These are phyloP conservation scores for Chaetomium olivaceum DNA, from an alignment of 2,329 filamentous ascomycete species.

Conservation along the genomic window DNA sequence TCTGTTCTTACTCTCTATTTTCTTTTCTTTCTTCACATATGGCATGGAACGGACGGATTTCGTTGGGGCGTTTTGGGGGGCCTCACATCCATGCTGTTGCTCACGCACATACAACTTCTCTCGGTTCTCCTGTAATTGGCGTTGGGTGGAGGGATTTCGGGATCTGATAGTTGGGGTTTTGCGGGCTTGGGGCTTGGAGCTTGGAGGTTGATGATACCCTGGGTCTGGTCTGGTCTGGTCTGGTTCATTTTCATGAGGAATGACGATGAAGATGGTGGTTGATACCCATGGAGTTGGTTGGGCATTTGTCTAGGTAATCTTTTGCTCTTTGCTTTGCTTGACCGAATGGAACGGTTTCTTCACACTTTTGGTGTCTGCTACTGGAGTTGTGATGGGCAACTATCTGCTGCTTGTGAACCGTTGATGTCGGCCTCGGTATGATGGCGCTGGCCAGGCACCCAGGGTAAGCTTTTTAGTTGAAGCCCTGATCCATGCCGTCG, in stretches of 20 bases:
- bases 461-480: not conserved
- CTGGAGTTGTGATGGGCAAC: not conserved
- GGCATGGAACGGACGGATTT: slow-evolving; percentile 1
- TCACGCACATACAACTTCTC: not conserved
- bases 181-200: not conserved
- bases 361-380: not conserved
- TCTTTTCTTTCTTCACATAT: not conserved
- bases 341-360: not conserved
- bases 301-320: not conserved
- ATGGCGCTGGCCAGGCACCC: too few relatives aligned
- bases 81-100: not conserved
- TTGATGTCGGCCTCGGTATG: not conserved
- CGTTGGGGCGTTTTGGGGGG: not conserved
- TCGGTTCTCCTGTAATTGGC: slow-evolving; percentile 14
- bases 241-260: not conserved
- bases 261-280: not conserved
- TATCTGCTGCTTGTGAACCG: not conserved
- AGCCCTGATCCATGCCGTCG: not conserved
- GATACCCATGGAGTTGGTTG: slow-evolving; percentile 10
- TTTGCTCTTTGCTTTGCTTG: not conserved
- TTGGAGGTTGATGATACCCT: slow-evolving; percentile 8
- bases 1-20: not conserved
- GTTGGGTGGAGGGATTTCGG: not conserved
- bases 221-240: not conserved
- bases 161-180: not conserved